phyloP scores from a whole-genome alignment of 1,139 yeast genomes.

The Scheffersomyces quercinus region DNA sequence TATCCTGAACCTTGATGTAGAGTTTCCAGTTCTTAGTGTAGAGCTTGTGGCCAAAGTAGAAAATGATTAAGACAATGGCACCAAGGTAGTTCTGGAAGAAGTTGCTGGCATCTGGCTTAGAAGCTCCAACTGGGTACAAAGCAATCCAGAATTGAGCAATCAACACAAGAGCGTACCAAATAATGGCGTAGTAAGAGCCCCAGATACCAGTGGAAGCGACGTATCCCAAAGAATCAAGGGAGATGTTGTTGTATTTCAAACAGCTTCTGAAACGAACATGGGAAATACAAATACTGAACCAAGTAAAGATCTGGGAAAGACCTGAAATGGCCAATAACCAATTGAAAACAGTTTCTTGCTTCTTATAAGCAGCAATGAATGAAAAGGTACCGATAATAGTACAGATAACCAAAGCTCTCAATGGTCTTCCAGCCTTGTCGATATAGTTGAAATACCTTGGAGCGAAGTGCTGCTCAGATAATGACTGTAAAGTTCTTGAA shows the following conservation, averaged over 20 bases:
- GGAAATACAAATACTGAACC: constrained; percentile 44
- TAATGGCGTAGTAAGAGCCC: constrained; percentile 40
- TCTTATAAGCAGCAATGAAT: constrained; percentile 40
- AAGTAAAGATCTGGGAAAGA: constrained; percentile 42
- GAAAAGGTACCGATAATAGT: constrained; percentile 30
- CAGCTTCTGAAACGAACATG: constrained; percentile 47
- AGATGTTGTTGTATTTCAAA: constrained; percentile 35
- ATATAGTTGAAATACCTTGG: constrained; percentile 43
- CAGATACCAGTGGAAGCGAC: constrained; percentile 41
- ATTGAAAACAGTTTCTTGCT: constrained; percentile 43
- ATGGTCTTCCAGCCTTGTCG: constrained; percentile 46
- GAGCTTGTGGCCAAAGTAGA: constrained; percentile 37
- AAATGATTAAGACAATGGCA: constrained; percentile 33
- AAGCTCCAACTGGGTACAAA: constrained; percentile 35
- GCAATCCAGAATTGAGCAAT: constrained; percentile 47
- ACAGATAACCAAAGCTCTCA: constrained; percentile 37
- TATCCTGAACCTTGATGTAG: constrained; percentile 31
- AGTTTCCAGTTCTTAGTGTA: constrained; percentile 34
- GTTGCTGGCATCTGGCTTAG: constrained; percentile 27
- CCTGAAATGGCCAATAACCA: constrained; percentile 49
- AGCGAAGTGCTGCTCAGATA: constrained; percentile 45
- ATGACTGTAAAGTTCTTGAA: constrained; percentile 44
- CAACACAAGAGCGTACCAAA: constrained; percentile 36
- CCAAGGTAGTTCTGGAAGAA: constrained; percentile 43
- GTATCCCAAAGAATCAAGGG: constrained; percentile 39